Evolutionary conservation across 768 basidiomycete genomes (phyloP), one percentile per base, ranked within the genome.

Genomic region (Pulveroboletus sp.): DNA sequence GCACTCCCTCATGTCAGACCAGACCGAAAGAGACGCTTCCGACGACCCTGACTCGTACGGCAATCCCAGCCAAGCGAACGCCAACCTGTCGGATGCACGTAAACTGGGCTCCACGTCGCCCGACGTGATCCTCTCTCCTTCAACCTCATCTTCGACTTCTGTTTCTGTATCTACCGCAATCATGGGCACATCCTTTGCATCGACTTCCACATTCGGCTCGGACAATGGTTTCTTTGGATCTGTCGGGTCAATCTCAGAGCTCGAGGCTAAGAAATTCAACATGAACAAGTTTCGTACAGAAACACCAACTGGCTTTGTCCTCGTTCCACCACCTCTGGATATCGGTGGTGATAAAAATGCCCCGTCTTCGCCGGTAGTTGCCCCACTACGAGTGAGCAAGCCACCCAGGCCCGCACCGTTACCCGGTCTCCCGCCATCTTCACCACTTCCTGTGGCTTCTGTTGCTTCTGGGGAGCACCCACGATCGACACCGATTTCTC

Each of bases 341-440:
- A 47, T 65, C 3, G 62, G 61, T 16, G 38, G 43, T 16, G 17
- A 36, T 9, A 45, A 31, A 14, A 50, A 25, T 21, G 33, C 35
- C 7, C 1, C 40, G 17, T 34, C 42, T 2, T 51, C 59, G 1
- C 42, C 64, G 0, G 24, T 29, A 0, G 52, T 67, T 3, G 62
- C 67, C 8, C 66, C 66, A 0, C 40, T 67, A 0, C 57, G 65
- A 11, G 29, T 67, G 17, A 49, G 47, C 44, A 67, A 69, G 53
- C 53, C 59, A 1, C 63, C 65, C 11, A 56, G 53, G n/a, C 39
- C 53, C 21, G 27, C 60, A 2, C 50, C 55, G 4, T 64, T 55
- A 7, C 47, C 58, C 39, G 36, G 53, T 40, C 25, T 47, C 27
- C 48, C 51, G 33, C 57, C 55, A 8, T 47, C 50, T 8, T 59